phyloP scores from a whole-genome alignment of 495 filamentous ascomycete species.

The Penicillium roqueforti region DNA sequence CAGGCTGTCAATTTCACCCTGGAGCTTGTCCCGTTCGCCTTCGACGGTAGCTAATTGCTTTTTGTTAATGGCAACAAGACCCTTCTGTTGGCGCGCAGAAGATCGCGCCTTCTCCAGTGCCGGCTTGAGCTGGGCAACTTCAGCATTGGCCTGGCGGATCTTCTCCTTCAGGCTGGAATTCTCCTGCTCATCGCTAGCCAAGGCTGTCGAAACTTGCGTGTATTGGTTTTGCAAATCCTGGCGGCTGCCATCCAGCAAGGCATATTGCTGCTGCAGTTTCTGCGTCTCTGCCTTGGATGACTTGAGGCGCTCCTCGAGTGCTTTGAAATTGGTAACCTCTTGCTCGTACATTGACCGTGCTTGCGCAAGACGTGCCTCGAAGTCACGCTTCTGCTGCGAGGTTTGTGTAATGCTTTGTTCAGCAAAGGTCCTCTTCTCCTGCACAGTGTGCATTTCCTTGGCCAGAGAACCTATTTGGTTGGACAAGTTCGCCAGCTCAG shows the following conservation, averaged over 20 bases:
- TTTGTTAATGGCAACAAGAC: slow-evolving; percentile 93
- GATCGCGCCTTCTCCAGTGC: slow-evolving; percentile 85
- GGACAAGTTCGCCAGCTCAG: slow-evolving; percentile 91
- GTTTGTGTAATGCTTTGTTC: slow-evolving; percentile 77
- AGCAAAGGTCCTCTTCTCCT: slow-evolving; percentile 68
- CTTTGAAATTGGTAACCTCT: slow-evolving; percentile 79
- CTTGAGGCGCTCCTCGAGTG: slow-evolving; percentile 76
- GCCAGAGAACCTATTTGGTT: slow-evolving; percentile 88
- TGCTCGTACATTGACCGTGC: slow-evolving; percentile 86
- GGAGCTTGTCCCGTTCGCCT: slow-evolving; percentile 77
- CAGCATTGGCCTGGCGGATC: slow-evolving; percentile 74
- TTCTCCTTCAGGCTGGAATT: slow-evolving; percentile 81
- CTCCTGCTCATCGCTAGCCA: slow-evolving; percentile 85
- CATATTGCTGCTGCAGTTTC: slow-evolving; percentile 76
- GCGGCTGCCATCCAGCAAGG: slow-evolving; percentile 72
- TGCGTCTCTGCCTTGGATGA: slow-evolving; percentile 72
- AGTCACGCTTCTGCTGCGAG: slow-evolving; percentile 81
- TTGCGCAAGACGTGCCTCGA: slow-evolving; percentile 80
- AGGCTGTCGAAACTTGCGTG: slow-evolving; percentile 63
- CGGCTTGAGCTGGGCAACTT: slow-evolving; percentile 77
- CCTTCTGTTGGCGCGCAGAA: slow-evolving; percentile 90
- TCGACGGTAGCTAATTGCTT: slow-evolving; percentile 92
- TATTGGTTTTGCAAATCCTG: slow-evolving; percentile 86
- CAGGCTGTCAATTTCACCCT: slow-evolving; percentile 67
- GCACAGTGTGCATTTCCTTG: slow-evolving; percentile 90